Conservation (phyloP, 192 early-diverging fungal genomes). For the Mortierella claussenii region DNA sequence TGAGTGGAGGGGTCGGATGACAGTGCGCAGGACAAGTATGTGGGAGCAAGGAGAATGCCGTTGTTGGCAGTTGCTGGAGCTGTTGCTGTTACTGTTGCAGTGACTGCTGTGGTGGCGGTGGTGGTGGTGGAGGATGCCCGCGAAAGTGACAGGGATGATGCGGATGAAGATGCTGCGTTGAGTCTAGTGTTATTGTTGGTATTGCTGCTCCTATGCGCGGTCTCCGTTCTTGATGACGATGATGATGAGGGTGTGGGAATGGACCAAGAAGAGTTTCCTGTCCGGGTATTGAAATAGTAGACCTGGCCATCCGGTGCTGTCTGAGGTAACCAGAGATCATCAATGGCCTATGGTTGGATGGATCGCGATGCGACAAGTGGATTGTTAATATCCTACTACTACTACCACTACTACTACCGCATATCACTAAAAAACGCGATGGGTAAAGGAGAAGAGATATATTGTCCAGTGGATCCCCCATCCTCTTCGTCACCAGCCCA, state of each 20-base stretch:
- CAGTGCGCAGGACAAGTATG: no score
- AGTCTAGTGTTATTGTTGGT: neutral
- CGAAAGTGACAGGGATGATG: slow-evolving; percentile 10
- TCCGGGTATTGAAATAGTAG: slow-evolving; percentile 64
- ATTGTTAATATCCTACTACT: neutral
- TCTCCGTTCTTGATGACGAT: slow-evolving; percentile 10
- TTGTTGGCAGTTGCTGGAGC: neutral
- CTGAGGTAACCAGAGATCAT: slow-evolving; percentile 52
- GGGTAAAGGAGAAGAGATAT: neutral
- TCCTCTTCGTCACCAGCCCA: neutral
- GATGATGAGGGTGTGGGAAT: slow-evolving; percentile 29
- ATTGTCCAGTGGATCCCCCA: neutral
- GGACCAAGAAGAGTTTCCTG: slow-evolving; percentile 63
- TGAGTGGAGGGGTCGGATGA: no score
- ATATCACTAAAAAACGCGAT: no score
- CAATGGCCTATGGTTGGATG: slow-evolving; percentile 5
- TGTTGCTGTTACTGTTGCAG: neutral
- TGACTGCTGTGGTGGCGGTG: neutral
- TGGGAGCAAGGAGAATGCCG: no score
- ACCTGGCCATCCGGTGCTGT: slow-evolving; percentile 53
- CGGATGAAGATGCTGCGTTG: neutral
- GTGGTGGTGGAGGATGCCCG: no score
- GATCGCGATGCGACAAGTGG: no score
- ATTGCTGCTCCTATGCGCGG: slow-evolving; percentile 2
- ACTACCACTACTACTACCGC: no score